phyloP scores from a whole-genome alignment of 352 stramenopile genomes.

The Bremia lactucae region DNA sequence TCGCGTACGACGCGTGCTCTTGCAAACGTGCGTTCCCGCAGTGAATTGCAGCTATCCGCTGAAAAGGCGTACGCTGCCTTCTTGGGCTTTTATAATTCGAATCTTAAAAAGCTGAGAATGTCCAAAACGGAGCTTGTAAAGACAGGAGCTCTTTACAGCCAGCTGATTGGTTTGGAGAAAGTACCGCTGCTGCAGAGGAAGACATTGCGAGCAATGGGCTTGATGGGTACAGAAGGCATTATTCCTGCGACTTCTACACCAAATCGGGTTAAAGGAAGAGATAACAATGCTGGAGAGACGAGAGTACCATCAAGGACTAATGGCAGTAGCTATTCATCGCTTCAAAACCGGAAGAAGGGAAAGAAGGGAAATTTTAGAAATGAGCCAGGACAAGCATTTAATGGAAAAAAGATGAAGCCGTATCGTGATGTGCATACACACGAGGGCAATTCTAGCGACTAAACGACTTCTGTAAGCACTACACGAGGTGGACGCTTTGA shows the following conservation, averaged over 20 bases:
- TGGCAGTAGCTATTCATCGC: constrained; percentile 9
- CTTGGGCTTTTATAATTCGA: constrained; percentile 91
- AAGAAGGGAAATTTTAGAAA: constrained; percentile 1
- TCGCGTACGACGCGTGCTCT: constrained; percentile 26
- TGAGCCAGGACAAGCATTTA: constrained; percentile 2
- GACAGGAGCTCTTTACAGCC: constrained; percentile 51
- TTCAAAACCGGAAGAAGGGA: constrained; percentile 7
- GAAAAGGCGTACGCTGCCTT: constrained; percentile 89
- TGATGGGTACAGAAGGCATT: constrained; percentile 69
- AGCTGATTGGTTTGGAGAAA: constrained; percentile 46
- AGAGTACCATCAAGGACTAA: constrained; percentile 11
- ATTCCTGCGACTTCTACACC: constrained; percentile 9
- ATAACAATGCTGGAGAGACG: constrained; percentile 3
- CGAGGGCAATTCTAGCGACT: constrained; percentile 2
- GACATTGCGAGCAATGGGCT: constrained; percentile 66
- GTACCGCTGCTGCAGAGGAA: constrained; percentile 77
- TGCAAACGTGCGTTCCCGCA: constrained; percentile 19
- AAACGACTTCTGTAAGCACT: constrained; percentile 4
- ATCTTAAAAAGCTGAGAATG: constrained; percentile 49
- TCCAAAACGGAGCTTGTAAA: constrained; percentile 58
- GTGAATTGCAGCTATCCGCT: constrained; percentile 55
- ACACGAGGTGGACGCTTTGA: constrained; percentile 5
- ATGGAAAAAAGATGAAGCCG: constrained; percentile 3
- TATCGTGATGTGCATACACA: not conserved
- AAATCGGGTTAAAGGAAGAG: constrained; percentile 7